A percentile compares a stretch with the other conserved stretches of the same genome.
phyloP scores from a whole-genome alignment of 1,284 basidiomycete species.

The Hemileia vastatrix region DNA sequence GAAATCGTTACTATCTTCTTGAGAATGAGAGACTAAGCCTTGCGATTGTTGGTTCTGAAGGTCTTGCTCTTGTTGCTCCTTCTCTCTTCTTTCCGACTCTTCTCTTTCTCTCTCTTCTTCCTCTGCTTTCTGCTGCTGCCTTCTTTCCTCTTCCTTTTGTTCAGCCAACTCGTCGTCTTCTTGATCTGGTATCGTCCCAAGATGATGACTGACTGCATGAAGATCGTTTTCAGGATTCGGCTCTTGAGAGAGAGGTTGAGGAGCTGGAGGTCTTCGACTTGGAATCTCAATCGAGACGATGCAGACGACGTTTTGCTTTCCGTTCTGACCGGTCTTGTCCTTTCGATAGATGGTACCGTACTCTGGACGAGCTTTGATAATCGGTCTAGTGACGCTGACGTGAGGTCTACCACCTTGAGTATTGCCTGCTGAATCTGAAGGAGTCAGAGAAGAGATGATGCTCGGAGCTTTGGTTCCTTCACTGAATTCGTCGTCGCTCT shows the following conservation, averaged over 20 bases:
- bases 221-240: conserved; percentile 24
- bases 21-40: conserved; percentile 27
- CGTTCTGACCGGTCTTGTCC: conserved; percentile 42
- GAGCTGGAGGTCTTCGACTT: conserved; percentile 59
- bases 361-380: conserved; percentile 78
- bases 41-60: conserved; percentile 38
- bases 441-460: neutral
- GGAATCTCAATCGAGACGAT: conserved; percentile 83
- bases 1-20: conserved; percentile 13
- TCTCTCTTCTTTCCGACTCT: neutral
- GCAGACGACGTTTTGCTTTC: conserved; percentile 69
- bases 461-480: neutral
- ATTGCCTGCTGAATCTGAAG: no score
- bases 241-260: conserved; percentile 48
- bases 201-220: conserved; percentile 31
- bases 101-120: no score
- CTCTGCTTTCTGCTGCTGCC: no score
- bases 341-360: conserved; percentile 68
- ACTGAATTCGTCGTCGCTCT: neutral
- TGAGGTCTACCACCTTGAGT: no score
- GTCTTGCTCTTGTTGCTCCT: conserved; percentile 12
- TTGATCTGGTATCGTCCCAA: conserved; percentile 29
- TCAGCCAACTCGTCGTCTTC: conserved; percentile 8
- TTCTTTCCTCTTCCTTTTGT: conserved; percentile 19
- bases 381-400: conserved; percentile 65